Evolutionary conservation across 1,284 basidiomycete species (phyloP).

Genomic region (Cutaneotrichosporon sp.): DNA sequence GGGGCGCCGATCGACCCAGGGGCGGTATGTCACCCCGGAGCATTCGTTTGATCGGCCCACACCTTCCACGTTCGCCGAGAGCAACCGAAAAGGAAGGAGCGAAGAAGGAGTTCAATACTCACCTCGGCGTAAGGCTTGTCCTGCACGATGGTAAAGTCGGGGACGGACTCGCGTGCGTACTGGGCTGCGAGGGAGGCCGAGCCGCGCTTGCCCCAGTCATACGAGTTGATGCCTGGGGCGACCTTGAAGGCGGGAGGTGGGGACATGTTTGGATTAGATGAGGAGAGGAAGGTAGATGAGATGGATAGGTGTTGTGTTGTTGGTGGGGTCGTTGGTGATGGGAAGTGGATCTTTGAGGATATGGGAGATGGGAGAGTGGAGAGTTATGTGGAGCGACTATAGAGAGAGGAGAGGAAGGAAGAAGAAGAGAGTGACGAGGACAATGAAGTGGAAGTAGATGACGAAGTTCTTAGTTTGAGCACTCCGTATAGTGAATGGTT

Average conservation of each 20-base stretch:
- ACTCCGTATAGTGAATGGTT: too few relatives aligned
- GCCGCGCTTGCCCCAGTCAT: conserved; percentile 63
- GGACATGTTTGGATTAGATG: neutral
- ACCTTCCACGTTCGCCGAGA: too few relatives aligned
- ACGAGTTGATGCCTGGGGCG: conserved; percentile 48
- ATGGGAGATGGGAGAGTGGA: neutral
- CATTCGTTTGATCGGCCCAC: neutral
- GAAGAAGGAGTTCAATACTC: conserved; percentile 25
- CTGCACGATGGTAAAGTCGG: conserved; percentile 59
- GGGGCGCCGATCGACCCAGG: neutral
- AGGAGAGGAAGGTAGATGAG: neutral
- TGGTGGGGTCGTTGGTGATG: neutral
- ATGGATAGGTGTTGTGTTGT: neutral
- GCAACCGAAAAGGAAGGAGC: too few relatives aligned
- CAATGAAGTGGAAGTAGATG: too few relatives aligned
- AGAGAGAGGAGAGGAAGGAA: neutral
- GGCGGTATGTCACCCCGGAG: neutral
- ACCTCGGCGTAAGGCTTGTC: conserved; percentile 67
- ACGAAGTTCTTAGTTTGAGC: too few relatives aligned
- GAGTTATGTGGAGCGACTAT: neutral
- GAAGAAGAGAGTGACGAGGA: neutral
- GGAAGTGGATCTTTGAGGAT: neutral
- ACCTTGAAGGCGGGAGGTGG: conserved; percentile 45
- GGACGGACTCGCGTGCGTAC: conserved; percentile 57
- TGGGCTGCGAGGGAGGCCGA: conserved; percentile 56